Evolutionary conservation across 805 yeast species (phyloP).

Genomic region (Cyberlindnera maritima): DNA sequence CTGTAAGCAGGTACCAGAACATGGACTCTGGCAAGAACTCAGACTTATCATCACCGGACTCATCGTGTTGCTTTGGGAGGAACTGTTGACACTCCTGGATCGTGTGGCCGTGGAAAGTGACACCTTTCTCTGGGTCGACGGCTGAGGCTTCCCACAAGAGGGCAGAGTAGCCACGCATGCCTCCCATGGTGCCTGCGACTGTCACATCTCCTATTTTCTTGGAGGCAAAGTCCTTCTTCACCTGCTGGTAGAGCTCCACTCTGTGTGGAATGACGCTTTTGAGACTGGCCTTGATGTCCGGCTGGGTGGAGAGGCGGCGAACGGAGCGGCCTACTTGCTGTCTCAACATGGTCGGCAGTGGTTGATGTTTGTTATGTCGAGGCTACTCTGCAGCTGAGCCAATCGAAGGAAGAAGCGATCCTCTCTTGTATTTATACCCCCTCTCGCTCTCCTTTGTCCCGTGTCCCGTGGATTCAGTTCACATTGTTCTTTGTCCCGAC

Average conservation of each 20-base stretch:
- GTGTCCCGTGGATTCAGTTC: background rate
- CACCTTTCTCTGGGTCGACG: conserved; percentile 73
- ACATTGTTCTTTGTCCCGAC: background rate
- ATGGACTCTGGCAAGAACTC: conserved; percentile 75
- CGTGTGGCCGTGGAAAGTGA: conserved; percentile 74
- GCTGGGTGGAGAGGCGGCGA: conserved; percentile 16
- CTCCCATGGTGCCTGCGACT: conserved; percentile 52
- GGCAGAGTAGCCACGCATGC: conserved; percentile 77
- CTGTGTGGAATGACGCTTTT: conserved; percentile 41
- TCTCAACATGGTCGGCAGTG: conserved; percentile 8
- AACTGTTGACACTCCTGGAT: conserved; percentile 66
- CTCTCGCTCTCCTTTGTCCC: background rate
- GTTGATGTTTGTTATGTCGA: too few species aligned
- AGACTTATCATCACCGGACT: conserved; percentile 32
- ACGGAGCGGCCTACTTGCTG: background rate
- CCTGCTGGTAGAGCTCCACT: conserved; percentile 36
- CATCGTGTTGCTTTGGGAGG: conserved; percentile 51
- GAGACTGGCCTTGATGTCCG: conserved; percentile 27
- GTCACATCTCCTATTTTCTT: conserved; percentile 44
- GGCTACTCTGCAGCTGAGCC: too few species aligned
- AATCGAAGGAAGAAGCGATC: background rate
- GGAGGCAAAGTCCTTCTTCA: conserved; percentile 36
- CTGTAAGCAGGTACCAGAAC: conserved; percentile 77
- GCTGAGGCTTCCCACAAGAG: conserved; percentile 80
- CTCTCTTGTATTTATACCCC: background rate